Conservation (phyloP, 2,329 filamentous ascomycete species). For the Fusarium albidum region DNA sequence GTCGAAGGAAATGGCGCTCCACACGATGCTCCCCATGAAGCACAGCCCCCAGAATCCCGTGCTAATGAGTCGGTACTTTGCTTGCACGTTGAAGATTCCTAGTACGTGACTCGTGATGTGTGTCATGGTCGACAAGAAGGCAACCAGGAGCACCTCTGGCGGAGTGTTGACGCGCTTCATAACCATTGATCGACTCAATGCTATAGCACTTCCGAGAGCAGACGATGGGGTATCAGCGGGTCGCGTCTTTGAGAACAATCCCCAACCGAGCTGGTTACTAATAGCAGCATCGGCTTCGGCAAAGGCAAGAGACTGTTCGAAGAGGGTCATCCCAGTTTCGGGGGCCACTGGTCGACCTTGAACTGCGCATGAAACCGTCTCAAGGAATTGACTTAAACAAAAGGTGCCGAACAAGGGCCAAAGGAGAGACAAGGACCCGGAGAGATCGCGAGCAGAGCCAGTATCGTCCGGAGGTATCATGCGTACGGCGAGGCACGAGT, state of each 20-base stretch:
- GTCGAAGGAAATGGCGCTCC: conserved; percentile 73
- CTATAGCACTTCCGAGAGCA: conserved; percentile 47
- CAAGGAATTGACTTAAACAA: conserved; percentile 83
- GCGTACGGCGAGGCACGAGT: conserved; percentile 76
- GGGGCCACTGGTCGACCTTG: conserved; percentile 82
- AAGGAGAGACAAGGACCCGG: conserved; percentile 78
- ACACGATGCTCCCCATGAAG: conserved; percentile 86
- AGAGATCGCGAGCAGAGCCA: conserved; percentile 62
- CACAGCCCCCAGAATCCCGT: conserved; percentile 90
- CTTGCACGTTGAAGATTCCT: conserved; percentile 81
- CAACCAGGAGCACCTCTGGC: conserved; percentile 86
- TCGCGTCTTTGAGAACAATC: conserved; percentile 63
- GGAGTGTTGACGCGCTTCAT: conserved; percentile 85
- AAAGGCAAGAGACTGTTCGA: conserved; percentile 95
- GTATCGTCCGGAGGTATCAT: conserved; percentile 70
- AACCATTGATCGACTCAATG: conserved; percentile 71
- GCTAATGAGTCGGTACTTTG: conserved; percentile 81
- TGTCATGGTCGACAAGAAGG: conserved; percentile 87
- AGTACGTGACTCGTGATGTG: conserved; percentile 86
- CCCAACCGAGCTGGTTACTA: conserved; percentile 78
- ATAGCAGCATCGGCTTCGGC: conserved; percentile 93
- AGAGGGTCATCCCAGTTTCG: conserved; percentile 95
- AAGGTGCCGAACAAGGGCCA: conserved; percentile 79
- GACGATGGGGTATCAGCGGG: conserved; percentile 41
- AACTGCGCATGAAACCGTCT: conserved; percentile 86